Conservation (phyloP, 768 basidiomycete species). For the Dioszegia crocea region DNA sequence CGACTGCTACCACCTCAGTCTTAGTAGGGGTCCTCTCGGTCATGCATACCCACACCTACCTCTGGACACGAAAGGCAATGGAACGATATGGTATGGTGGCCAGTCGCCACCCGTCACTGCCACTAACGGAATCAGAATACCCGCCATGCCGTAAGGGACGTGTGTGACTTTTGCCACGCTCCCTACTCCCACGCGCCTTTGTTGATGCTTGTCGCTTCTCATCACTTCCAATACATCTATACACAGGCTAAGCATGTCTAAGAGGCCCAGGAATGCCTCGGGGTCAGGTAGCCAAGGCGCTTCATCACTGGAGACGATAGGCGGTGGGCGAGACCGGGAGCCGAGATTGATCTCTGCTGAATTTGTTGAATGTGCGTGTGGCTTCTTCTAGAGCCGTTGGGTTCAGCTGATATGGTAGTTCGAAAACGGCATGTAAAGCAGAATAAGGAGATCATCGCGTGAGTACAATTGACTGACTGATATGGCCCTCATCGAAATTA, state of each 20-base stretch:
- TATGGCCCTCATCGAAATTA: background rate
- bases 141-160: background rate
- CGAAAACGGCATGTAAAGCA: constrained; percentile 31
- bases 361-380: constrained; percentile 12
- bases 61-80: no score
- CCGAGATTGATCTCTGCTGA: background rate
- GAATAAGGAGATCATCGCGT: constrained; percentile 39
- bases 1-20: no score
- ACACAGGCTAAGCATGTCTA: background rate
- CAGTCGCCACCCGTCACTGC: no score
- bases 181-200: background rate
- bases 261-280: background rate
- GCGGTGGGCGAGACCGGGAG: background rate
- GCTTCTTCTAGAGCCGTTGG: background rate
- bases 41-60: no score
- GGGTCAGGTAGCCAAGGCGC: background rate
- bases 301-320: background rate
- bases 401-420: constrained; percentile 19
- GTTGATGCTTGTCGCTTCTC: background rate
- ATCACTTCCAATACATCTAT: background rate
- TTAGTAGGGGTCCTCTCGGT: no score
- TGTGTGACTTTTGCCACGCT: background rate
- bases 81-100: no score
- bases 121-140: background rate
- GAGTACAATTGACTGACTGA: background rate